Percentiles rank a stretch among this genome's conserved stretches.
These are phyloP conservation scores for Ceratobasidium sp. DNA, from an alignment of 1,284 basidiomycete species.

Conservation along the genomic window DNA sequence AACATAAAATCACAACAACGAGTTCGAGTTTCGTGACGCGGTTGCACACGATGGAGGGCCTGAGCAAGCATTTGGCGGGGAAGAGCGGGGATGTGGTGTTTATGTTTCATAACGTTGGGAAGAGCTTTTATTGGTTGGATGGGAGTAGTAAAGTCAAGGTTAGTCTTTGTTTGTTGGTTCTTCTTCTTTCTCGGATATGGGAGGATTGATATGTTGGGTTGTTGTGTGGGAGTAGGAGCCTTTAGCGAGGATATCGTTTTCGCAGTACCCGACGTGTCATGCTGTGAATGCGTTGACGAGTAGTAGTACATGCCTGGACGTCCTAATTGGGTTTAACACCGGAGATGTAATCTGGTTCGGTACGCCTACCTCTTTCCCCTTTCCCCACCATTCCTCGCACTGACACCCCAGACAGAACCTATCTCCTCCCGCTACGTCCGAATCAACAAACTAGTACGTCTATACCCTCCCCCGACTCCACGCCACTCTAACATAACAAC, in stretches of 20 bases:
- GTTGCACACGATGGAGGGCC: slow-evolving; percentile 81
- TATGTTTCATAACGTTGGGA: slow-evolving; percentile 85
- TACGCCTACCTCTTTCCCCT: slow-evolving; percentile 57
- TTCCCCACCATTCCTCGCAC: neutral
- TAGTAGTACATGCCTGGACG: slow-evolving; percentile 83
- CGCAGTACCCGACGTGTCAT: slow-evolving; percentile 89
- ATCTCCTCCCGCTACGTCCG: slow-evolving; percentile 88
- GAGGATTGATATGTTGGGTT: neutral
- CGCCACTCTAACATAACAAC: slow-evolving; percentile 45
- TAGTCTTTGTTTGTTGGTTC: slow-evolving; percentile 50
- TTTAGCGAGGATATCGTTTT: slow-evolving; percentile 86
- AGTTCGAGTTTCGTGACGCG: slow-evolving; percentile 92
- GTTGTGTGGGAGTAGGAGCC: slow-evolving; percentile 83
- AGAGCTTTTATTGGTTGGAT: slow-evolving; percentile 87
- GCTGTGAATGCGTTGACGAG: slow-evolving; percentile 85
- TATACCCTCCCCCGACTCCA: slow-evolving; percentile 18
- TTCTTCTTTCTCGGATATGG: no score
- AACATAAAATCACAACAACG: slow-evolving; percentile 88
- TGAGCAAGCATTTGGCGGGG: slow-evolving; percentile 71
- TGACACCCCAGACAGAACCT: slow-evolving; percentile 68
- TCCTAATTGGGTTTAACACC: slow-evolving; percentile 92
- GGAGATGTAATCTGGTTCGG: slow-evolving; percentile 96
- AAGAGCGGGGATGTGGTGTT: slow-evolving; percentile 87
- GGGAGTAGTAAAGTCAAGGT: slow-evolving; percentile 84
- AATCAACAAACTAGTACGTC: slow-evolving; percentile 87